Evolutionary conservation across 2,329 filamentous ascomycete genomes (phyloP), one percentile per base, ranked within the genome.

Genomic region (Aspergillus clavatus): DNA sequence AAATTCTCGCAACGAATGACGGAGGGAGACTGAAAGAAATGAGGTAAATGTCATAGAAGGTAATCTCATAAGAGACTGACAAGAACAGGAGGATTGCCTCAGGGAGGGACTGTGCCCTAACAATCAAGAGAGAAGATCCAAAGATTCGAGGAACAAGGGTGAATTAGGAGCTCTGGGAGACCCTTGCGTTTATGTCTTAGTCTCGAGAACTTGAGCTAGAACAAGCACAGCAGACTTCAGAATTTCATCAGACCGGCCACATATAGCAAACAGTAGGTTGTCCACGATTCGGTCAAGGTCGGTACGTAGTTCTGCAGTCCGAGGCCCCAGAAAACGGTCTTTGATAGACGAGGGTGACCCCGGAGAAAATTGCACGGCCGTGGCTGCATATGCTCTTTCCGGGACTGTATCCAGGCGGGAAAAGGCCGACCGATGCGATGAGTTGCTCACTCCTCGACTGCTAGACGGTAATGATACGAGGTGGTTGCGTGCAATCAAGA

Each of bases 191-290:
- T 51, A 55, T 23, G 55, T 52, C 28, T 64, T 66, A 10, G 53
- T 53, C 48, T 69, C 66, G 14, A 70, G 62, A 7, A 69, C 64
- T 46, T 69, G 62, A 5, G 58, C 60, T n/a, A 70, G 48, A 16
- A 68, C 66, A 27, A 62, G 56, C 11, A 69, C 56, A 12, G 67
- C 61, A 2, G 66, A 57, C 52, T 66, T 69, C n/a, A 69, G 42
- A 1, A 55, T 65, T 31, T 59, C 59, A 23, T 69, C 66, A 2
- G 59, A 54, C 35, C 59, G 57, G 7, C 67, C 66, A n/a, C 59
- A 61, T 3, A 69, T 59, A 5, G 62, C 60, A 36, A 66, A 62
- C 1, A 70, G 46, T 3, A 69, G 45, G 14, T 66, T 62, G 28
- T 69, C 62, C n/a, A 68, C 53, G 19, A 68, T 66, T 22, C 51